Conservation (phyloP, 495 filamentous ascomycete species). For the Bacidia gigantensis region DNA sequence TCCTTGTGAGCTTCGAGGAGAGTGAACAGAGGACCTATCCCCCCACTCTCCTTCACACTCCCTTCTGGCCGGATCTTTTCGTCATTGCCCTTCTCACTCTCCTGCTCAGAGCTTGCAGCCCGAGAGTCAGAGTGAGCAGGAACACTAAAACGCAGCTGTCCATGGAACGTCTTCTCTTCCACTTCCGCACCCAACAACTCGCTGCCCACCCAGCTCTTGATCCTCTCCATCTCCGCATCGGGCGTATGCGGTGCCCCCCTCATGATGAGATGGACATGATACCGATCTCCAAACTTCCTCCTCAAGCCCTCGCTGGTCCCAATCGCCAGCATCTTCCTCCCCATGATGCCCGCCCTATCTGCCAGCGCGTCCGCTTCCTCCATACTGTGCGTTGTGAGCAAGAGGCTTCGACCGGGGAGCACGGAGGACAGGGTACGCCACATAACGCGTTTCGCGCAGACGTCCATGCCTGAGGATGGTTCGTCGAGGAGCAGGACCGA, state of each 20-base stretch:
- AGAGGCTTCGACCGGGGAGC: constrained; percentile 25
- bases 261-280: constrained; percentile 48
- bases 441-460: constrained; percentile 36
- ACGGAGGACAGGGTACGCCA: constrained; percentile 32
- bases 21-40: constrained; percentile 53
- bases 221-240: constrained; percentile 45
- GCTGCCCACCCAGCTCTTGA: constrained; percentile 46
- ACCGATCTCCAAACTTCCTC: constrained; percentile 27
- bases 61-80: constrained; percentile 7
- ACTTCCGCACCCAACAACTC: constrained; percentile 45
- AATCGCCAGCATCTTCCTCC: constrained; percentile 29
- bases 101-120: not conserved
- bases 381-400: constrained; percentile 35
- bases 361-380: constrained; percentile 35
- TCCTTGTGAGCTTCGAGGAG: constrained; percentile 54
- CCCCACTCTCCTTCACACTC: constrained; percentile 17
- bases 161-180: constrained; percentile 66
- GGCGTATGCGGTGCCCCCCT: constrained; percentile 54
- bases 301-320: constrained; percentile 28
- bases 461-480: constrained; percentile 36
- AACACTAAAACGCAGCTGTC: constrained; percentile 66
- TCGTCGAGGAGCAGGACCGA: constrained; percentile 37
- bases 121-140: constrained; percentile 27
- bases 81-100: constrained; percentile 3
- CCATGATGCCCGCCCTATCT: constrained; percentile 30